Evolutionary conservation across 2,329 filamentous ascomycete species (phyloP).

Genomic region (Sphaerulina vaccinii): DNA sequence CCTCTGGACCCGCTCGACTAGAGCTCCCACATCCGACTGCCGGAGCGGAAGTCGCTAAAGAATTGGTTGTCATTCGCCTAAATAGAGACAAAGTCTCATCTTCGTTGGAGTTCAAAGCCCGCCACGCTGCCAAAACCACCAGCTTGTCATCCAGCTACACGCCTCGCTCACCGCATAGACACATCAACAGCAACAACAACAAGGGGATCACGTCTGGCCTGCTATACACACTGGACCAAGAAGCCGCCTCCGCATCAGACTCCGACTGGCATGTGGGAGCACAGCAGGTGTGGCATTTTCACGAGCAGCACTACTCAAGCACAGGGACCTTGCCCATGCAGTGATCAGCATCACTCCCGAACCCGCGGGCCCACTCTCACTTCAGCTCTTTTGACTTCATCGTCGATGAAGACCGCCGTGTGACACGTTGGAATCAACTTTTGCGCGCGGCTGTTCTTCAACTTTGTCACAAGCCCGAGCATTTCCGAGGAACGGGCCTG

Average conservation of each 20-base stretch:
- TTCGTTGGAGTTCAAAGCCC: too few species aligned
- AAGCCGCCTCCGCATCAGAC: not conserved
- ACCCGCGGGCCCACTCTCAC: slow-evolving; percentile 5
- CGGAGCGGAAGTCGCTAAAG: not conserved
- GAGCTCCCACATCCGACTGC: not conserved
- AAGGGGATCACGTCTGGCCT: too few species aligned
- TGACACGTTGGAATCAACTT: not conserved
- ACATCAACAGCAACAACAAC: not conserved
- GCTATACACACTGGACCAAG: too few species aligned
- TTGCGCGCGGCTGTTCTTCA: not conserved
- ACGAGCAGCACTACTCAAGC: not conserved
- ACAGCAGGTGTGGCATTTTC: not conserved
- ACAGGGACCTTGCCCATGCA: slow-evolving; percentile 5
- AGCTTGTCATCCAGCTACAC: not conserved
- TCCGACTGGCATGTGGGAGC: not conserved
- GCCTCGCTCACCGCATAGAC: not conserved
- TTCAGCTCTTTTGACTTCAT: slow-evolving; percentile 4
- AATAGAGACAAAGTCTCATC: too few species aligned
- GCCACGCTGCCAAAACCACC: not conserved
- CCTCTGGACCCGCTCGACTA: too few species aligned
- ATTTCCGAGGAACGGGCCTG: not conserved
- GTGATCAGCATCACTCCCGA: slow-evolving; percentile 11
- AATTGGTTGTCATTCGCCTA: not conserved
- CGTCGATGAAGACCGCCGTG: slow-evolving; percentile 8
- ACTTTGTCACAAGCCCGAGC: not conserved